Evolutionary conservation across 306 rosid species (phyloP), one percentile per base, ranked within the genome.

Genomic region (Prunus campanulata): DNA sequence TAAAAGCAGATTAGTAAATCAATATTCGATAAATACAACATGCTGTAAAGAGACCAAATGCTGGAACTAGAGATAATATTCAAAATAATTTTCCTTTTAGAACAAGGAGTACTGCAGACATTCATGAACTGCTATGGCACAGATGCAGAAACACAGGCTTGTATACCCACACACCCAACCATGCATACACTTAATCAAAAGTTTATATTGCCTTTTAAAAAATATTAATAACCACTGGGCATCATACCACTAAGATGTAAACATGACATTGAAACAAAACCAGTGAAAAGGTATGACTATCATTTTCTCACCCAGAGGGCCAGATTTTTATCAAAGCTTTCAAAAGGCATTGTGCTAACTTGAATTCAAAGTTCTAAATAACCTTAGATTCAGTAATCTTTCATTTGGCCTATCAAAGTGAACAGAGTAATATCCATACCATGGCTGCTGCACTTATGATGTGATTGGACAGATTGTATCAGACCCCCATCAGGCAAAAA

Each of bases 391-490:
- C 65, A 6, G 55, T 20, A 39, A 59, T 47, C 22, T 25, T 78
- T 24, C 30, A 27, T 6, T 69, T 11, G 47, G 22, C 27, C 55
- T 19, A 11, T 47, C 25, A 20, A 4, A 64, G 55, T 42, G 5
- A 44, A 51, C 19, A 48, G 64, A 71, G 11, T 70, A 74, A 84
- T 68, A 29, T 64, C 70, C 80, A 51, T 82, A 90, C 98, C 91
- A 16, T 66, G 60, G 91, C 78, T 66, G 96, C 96, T 49, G 83
- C 85, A 80, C 79, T 79, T 77, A 86, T 72, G 74, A 55, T 66
- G 62, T 79, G 82, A 74, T 82, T 82, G 57, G 93, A 86, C 71
- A 88, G 78, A 82, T 86, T 90, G 84, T 94, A 90, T 85, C 96
- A 0, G 86, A 81, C 95, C 92, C 27, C 91, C 91, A 22, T 79